A percentile compares a stretch with the other conserved stretches of the same genome.
Conservation (phyloP, 208 protist species). For the Naegleria lovaniensis region DNA sequence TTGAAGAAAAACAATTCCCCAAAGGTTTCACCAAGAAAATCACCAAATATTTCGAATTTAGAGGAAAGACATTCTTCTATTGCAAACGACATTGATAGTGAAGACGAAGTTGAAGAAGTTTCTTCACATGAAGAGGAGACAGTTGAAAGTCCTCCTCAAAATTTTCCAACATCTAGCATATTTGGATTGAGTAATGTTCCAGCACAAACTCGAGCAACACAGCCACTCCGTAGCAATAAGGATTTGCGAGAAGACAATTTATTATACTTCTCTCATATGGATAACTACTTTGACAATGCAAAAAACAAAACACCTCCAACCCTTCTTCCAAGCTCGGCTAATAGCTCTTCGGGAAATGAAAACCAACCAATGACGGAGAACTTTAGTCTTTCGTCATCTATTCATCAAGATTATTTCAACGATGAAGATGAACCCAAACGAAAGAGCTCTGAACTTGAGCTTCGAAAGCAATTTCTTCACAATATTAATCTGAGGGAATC, state of each 20-base stretch:
- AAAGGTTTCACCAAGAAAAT: not conserved
- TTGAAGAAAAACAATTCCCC: not conserved
- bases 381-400: not conserved
- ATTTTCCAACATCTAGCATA: not conserved
- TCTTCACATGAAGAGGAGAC: not conserved
- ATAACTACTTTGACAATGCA: not conserved
- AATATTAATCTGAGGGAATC: not conserved
- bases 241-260: not conserved
- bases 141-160: not conserved
- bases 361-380: not conserved
- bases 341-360: no score
- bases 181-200: not conserved
- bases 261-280: not conserved
- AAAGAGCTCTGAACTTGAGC: not conserved
- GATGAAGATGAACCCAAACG: not conserved
- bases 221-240: not conserved
- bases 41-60: not conserved
- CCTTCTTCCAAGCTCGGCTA: not conserved
- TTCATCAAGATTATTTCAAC: not conserved
- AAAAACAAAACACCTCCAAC: not conserved
- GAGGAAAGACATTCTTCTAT: not conserved
- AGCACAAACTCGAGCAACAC: not conserved
- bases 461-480: not conserved
- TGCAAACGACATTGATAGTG: not conserved
- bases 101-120: not conserved